Evolutionary conservation across 192 early-diverging fungal genomes (phyloP).

Genomic region (Jimgerdemannia lactiflua): DNA sequence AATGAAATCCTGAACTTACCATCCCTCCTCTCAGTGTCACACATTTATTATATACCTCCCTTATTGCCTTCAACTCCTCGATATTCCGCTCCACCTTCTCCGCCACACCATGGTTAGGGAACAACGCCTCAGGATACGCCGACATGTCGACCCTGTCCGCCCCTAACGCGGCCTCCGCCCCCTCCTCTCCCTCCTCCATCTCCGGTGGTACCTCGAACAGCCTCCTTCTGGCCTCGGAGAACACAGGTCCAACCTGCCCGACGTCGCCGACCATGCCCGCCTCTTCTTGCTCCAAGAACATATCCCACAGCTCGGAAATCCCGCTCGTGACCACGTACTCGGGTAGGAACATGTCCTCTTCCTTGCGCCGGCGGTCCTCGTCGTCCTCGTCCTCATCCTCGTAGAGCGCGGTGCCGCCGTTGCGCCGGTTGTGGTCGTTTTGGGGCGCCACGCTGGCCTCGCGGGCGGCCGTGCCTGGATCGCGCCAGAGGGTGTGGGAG

Average conservation of each 20-base stretch:
- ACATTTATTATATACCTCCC: constrained; percentile 59
- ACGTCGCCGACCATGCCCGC: no score
- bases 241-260: constrained; percentile 4
- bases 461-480: not conserved
- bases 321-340: constrained; percentile 46
- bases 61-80: constrained; percentile 47
- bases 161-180: not conserved
- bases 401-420: constrained; percentile 5
- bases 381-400: constrained; percentile 35
- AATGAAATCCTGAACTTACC: not conserved
- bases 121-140: not conserved
- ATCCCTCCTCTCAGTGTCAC: constrained; percentile 34
- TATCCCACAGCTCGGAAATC: constrained; percentile 34
- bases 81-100: constrained; percentile 34
- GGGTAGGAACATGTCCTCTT: constrained; percentile 43
- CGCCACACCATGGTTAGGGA: constrained; percentile 2
- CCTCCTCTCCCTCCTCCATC: not conserved
- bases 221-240: constrained; percentile 17
- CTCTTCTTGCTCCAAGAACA: not conserved
- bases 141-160: not conserved
- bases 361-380: constrained; percentile 18
- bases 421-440: not conserved
- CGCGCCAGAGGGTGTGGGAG: not conserved
- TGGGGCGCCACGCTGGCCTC: not conserved
- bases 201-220: constrained; percentile 23